Conservation (phyloP, 441 rosid genomes). For the Erysimum pusillum region DNA sequence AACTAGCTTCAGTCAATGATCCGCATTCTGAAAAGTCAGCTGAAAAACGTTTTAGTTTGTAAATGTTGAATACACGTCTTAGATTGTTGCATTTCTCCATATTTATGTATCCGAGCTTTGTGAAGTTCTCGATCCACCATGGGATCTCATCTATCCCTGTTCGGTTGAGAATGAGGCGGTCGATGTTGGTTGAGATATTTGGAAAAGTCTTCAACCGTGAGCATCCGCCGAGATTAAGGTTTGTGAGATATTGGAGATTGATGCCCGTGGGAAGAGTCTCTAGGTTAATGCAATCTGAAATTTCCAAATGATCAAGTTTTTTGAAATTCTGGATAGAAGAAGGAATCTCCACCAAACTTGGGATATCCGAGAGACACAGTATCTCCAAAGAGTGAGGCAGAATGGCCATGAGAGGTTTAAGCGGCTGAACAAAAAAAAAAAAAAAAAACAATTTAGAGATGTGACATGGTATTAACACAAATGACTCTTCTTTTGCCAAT, state of each 20-base stretch:
- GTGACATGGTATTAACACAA: too few species aligned
- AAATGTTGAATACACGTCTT: constrained; percentile 23
- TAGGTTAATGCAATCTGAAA: constrained; percentile 14
- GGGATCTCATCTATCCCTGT: too few species aligned
- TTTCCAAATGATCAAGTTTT: background rate
- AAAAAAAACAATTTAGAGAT: too few species aligned
- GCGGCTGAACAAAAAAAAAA: background rate
- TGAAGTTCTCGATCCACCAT: too few species aligned
- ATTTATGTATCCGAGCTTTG: too few species aligned
- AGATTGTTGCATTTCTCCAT: too few species aligned
- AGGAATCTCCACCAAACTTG: constrained; percentile 23
- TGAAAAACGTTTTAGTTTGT: background rate
- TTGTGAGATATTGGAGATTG: background rate
- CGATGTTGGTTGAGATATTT: too few species aligned
- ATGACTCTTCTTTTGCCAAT: too few species aligned
- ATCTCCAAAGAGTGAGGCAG: background rate
- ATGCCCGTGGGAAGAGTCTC: background rate
- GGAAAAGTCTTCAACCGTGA: constrained; percentile 9
- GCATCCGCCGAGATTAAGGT: constrained; percentile 20
- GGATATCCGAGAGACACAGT: background rate
- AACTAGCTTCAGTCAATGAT: constrained; percentile 4
- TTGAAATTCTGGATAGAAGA: background rate
- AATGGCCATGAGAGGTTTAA: background rate
- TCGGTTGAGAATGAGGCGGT: too few species aligned
- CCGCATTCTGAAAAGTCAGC: constrained; percentile 3